phyloP scores from a whole-genome alignment of 176 grass and related monocot genomes.

The Carex kokanica region DNA sequence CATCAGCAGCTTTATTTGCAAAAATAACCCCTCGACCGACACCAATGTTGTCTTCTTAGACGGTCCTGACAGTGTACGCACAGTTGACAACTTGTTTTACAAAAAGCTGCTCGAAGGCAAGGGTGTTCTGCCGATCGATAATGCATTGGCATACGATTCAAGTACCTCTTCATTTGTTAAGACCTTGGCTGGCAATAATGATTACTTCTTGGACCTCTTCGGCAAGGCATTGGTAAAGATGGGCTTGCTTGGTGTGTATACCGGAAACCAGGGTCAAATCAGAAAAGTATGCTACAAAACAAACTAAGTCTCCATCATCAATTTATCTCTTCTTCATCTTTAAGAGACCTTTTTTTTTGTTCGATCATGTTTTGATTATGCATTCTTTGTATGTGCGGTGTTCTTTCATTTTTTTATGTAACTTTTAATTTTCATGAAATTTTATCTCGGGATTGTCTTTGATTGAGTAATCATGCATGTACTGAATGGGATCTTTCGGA shows the following conservation, averaged over 20 bases:
- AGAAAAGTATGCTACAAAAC: slow-evolving; percentile 18
- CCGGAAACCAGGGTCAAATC: slow-evolving; percentile 30
- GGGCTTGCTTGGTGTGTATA: slow-evolving; percentile 17
- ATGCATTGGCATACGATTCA: background rate
- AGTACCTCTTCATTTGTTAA: slow-evolving; percentile 21
- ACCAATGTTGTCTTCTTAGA: too few species aligned
- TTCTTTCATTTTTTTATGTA: background rate
- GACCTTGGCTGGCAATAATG: slow-evolving; percentile 13
- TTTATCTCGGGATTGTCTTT: background rate
- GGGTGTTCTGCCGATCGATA: slow-evolving; percentile 30
- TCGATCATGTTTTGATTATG: background rate
- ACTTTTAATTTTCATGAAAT: background rate
- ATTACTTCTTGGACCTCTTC: slow-evolving; percentile 27
- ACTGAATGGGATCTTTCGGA: background rate
- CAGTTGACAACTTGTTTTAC: too few species aligned
- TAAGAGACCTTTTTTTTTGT: background rate
- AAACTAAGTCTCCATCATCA: slow-evolving; percentile 5
- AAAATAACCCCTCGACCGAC: too few species aligned
- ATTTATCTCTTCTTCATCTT: background rate
- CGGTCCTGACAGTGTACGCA: too few species aligned
- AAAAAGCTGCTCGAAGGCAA: background rate
- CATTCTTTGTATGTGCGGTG: background rate
- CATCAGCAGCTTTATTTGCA: too few species aligned
- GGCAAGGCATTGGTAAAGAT: slow-evolving; percentile 25
- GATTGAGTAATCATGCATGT: background rate